A percentile compares a stretch with the other conserved stretches of the same genome.
phyloP scores from a whole-genome alignment of 331 rosid genomes.

The Erythrophleum ivorense region DNA sequence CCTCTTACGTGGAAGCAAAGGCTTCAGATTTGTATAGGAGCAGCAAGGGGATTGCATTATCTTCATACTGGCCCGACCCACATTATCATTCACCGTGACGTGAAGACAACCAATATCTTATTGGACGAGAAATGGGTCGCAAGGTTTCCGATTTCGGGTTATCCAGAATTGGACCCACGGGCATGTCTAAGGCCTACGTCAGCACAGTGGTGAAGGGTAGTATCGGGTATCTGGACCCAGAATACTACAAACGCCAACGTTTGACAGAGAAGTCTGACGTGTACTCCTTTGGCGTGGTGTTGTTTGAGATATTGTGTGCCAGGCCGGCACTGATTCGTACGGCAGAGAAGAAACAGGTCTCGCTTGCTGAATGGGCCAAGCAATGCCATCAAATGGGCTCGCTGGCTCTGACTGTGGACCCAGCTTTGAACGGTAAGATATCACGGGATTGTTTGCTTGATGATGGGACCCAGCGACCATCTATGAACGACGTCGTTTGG shows the following conservation, averaged over 20 bases:
- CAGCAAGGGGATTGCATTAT: constrained; percentile 65
- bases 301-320: constrained; percentile 62
- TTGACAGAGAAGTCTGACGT: constrained; percentile 74
- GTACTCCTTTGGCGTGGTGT: constrained; percentile 71
- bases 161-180: constrained; percentile 52
- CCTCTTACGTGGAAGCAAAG: constrained; percentile 54
- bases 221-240: constrained; percentile 70
- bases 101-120: constrained; percentile 59
- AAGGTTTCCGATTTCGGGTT: constrained; percentile 72
- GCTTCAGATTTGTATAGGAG: constrained; percentile 57
- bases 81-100: constrained; percentile 67
- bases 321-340: constrained; percentile 55
- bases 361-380: constrained; percentile 57
- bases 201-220: constrained; percentile 73
- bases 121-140: constrained; percentile 68
- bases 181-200: constrained; percentile 51
- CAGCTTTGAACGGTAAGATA: constrained; percentile 40
- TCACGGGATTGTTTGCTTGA: constrained; percentile 44
- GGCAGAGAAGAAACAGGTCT: constrained; percentile 45
- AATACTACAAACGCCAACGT: constrained; percentile 61
- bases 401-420: constrained; percentile 53
- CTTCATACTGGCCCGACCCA: constrained; percentile 55
- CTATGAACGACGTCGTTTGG: constrained; percentile 63
- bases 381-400: constrained; percentile 28
- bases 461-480: constrained; percentile 53